Conservation (phyloP, 352 stramenopile genomes). For the Elongisporangium senticosum region DNA sequence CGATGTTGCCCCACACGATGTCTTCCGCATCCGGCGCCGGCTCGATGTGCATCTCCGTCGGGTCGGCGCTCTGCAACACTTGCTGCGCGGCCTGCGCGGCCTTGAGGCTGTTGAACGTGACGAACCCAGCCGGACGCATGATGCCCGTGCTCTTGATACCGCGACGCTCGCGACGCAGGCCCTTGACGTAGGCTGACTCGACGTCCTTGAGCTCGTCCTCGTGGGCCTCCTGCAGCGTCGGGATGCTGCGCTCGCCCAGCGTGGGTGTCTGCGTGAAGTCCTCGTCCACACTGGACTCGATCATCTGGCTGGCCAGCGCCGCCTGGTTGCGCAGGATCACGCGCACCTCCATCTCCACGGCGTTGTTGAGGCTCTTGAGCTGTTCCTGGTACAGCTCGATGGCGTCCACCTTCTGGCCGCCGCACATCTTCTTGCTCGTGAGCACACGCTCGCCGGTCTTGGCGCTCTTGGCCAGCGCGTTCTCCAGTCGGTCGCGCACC, state of each 20-base stretch:
- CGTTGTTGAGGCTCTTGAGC: slow-evolving; percentile 63
- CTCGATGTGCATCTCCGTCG: slow-evolving; percentile 68
- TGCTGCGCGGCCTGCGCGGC: slow-evolving; percentile 71
- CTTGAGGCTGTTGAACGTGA: slow-evolving; percentile 76
- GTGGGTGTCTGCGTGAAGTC: slow-evolving; percentile 19
- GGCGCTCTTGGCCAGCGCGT: slow-evolving; percentile 54
- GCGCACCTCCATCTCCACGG: slow-evolving; percentile 75
- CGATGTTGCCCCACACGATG: slow-evolving; percentile 78
- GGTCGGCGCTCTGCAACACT: slow-evolving; percentile 67
- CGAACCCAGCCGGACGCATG: slow-evolving; percentile 71
- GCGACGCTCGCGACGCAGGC: slow-evolving; percentile 33
- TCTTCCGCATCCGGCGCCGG: slow-evolving; percentile 55
- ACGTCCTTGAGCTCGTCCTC: slow-evolving; percentile 33
- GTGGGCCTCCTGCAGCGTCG: slow-evolving; percentile 23
- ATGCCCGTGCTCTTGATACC: slow-evolving; percentile 35
- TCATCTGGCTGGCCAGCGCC: slow-evolving; percentile 45
- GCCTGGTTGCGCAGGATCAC: slow-evolving; percentile 62
- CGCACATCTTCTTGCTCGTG: slow-evolving; percentile 24
- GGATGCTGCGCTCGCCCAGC: slow-evolving; percentile 4
- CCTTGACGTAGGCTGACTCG: slow-evolving; percentile 61
- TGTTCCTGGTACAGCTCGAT: slow-evolving; percentile 68
- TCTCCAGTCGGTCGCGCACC: slow-evolving; percentile 64
- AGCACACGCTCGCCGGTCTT: slow-evolving; percentile 56
- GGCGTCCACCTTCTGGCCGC: slow-evolving; percentile 53
- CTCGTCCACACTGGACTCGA: slow-evolving; percentile 38